These are phyloP conservation scores for Capronia epimyces DNA, from an alignment of 2,329 filamentous ascomycete genomes.

Conservation along the genomic window DNA sequence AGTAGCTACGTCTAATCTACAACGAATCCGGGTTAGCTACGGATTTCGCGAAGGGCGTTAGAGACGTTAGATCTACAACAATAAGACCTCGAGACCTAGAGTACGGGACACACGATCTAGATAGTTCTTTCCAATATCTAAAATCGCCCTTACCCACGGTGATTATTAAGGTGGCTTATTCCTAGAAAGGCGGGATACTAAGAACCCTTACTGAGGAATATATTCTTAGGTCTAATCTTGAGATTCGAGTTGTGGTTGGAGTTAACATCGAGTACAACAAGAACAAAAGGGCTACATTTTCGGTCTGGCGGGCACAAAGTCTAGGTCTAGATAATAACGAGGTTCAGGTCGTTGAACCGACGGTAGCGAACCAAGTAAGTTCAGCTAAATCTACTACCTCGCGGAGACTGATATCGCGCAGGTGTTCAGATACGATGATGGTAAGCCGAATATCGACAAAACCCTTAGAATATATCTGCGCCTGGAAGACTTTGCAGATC, in stretches of 20 bases:
- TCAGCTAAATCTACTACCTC: constrained; percentile 4
- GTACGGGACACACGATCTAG: constrained; percentile 23
- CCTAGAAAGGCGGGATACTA: constrained; percentile 31
- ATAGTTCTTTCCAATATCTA: constrained; percentile 28
- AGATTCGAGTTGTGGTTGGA: constrained; percentile 33
- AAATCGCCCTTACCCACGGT: constrained; percentile 26
- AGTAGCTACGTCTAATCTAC: constrained; percentile 9
- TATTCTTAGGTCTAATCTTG: constrained; percentile 30
- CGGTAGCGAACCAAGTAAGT: constrained; percentile 18
- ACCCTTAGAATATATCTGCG: constrained; percentile 24
- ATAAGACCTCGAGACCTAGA: constrained; percentile 14
- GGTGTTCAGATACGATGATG: constrained; percentile 31
- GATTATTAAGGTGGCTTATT: constrained; percentile 34
- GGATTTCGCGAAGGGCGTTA: constrained; percentile 16
- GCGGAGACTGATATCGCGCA: constrained; percentile 9
- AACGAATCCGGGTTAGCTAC: constrained; percentile 8
- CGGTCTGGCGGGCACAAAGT: constrained; percentile 31
- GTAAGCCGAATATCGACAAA: constrained; percentile 23
- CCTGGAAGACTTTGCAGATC: constrained; percentile 30
- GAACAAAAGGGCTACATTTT: constrained; percentile 31
- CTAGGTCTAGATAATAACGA: constrained; percentile 24
- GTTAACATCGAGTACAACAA: constrained; percentile 33
- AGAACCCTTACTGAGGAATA: constrained; percentile 33
- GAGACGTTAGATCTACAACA: constrained; percentile 10
- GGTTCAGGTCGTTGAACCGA: constrained; percentile 16